These are phyloP conservation scores for Cercophora samala DNA, from an alignment of 495 filamentous ascomycete species.

Conservation along the genomic window DNA sequence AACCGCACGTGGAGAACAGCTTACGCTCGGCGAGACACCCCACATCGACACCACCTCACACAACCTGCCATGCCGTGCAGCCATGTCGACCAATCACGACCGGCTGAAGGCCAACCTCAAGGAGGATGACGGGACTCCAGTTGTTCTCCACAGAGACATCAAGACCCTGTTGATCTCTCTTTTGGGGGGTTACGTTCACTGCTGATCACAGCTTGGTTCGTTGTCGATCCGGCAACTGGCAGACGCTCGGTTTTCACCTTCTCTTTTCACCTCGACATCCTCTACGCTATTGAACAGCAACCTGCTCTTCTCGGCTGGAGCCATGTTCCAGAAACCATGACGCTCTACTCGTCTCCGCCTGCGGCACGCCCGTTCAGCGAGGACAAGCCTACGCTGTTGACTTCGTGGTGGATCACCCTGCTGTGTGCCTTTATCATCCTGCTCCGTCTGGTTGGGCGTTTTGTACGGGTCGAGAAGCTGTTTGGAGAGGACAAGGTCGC, in stretches of 20 bases:
- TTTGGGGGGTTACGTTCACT: too few relatives aligned
- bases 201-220: too few relatives aligned
- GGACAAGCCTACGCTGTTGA: conserved; percentile 74
- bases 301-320: background rate
- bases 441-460: conserved; percentile 71
- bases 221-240: too few relatives aligned
- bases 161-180: too few relatives aligned
- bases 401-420: conserved; percentile 87
- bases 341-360: conserved; percentile 57
- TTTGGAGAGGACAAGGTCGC: conserved; percentile 87
- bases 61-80: too few relatives aligned
- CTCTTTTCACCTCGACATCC: too few relatives aligned
- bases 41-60: background rate
- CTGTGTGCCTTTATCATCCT: conserved; percentile 78
- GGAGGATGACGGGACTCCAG: background rate
- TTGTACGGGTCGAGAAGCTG: conserved; percentile 71
- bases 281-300: too few relatives aligned
- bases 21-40: background rate
- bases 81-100: too few relatives aligned
- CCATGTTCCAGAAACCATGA: conserved; percentile 32
- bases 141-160: background rate
- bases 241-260: too few relatives aligned
- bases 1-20: background rate
- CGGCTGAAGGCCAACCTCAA: background rate
- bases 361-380: conserved; percentile 51